phyloP scores from a whole-genome alignment of 495 filamentous ascomycete species.

The Schizothecium vesticola region DNA sequence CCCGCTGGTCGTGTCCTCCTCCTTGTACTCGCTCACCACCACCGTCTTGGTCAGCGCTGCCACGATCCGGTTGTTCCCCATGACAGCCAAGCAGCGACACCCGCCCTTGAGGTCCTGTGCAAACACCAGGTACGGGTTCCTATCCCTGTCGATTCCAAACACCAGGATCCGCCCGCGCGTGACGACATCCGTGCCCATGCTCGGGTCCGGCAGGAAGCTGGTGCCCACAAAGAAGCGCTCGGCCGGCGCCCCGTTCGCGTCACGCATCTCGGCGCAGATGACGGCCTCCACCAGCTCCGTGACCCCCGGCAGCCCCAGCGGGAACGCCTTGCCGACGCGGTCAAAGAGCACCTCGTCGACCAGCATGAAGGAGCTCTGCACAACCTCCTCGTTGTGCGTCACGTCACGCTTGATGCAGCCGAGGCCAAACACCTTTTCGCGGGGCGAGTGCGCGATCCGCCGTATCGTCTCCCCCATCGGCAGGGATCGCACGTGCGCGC shows the following conservation, averaged over 20 bases:
- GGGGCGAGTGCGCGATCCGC: conserved; percentile 76
- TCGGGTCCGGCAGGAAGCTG: conserved; percentile 61
- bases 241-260: conserved; percentile 53
- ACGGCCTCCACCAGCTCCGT: conserved; percentile 83
- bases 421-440: conserved; percentile 75
- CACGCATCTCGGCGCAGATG: conserved; percentile 67
- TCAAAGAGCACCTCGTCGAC: conserved; percentile 50
- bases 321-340: conserved; percentile 37
- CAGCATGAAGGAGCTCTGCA: conserved; percentile 45
- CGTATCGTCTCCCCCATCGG: conserved; percentile 77
- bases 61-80: conserved; percentile 64
- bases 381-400: conserved; percentile 40
- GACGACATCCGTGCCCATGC: conserved; percentile 24
- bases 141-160: conserved; percentile 71
- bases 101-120: conserved; percentile 63
- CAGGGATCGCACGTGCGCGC: conserved; percentile 78
- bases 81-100: conserved; percentile 69
- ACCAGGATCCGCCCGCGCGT: conserved; percentile 74
- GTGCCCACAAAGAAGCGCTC: conserved; percentile 91
- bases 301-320: conserved; percentile 45
- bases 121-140: conserved; percentile 61
- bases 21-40: conserved; percentile 54
- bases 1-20: conserved; percentile 43
- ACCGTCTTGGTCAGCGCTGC: conserved; percentile 85
- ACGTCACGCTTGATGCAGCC: conserved; percentile 69